These are phyloP conservation scores for Saccharomyces paradoxus DNA, from an alignment of 805 yeast species.

Conservation along the genomic window DNA sequence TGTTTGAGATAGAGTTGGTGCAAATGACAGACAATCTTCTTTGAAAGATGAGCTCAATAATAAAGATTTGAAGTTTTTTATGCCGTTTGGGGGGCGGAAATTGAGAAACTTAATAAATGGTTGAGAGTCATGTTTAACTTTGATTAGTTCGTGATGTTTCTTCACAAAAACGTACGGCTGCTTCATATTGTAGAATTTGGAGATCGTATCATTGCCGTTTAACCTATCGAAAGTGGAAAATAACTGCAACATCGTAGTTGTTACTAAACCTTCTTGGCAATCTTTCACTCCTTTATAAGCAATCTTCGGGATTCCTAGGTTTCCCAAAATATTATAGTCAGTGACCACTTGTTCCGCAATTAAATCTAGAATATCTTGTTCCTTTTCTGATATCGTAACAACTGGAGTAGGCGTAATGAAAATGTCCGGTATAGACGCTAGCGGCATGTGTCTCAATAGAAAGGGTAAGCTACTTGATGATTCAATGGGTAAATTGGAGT, in stretches of 20 bases:
- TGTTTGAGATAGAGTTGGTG: conserved; percentile 27
- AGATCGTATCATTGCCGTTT: conserved; percentile 22
- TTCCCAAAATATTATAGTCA: conserved; percentile 41
- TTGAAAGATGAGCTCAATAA: conserved; percentile 33
- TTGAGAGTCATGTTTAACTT: conserved; percentile 43
- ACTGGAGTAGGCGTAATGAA: conserved; percentile 30
- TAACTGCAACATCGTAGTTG: conserved; percentile 13
- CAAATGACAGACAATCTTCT: conserved; percentile 24
- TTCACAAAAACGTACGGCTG: conserved; percentile 27
- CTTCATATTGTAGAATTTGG: conserved; percentile 16
- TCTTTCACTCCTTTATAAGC: conserved; percentile 28
- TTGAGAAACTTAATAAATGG: conserved; percentile 51
- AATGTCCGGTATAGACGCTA: conserved; percentile 50
- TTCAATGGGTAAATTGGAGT: conserved; percentile 11
- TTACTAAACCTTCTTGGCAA: conserved; percentile 17
- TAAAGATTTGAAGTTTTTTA: conserved; percentile 46
- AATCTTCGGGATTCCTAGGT: conserved; percentile 48
- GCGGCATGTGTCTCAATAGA: conserved; percentile 54
- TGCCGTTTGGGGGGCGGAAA: conserved; percentile 44
- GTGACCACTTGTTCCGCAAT: conserved; percentile 27
- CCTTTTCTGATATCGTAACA: conserved; percentile 8
- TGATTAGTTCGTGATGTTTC: conserved; percentile 28
- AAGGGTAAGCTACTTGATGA: conserved; percentile 59
- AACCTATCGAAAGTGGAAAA: conserved; percentile 21
- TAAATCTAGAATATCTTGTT: conserved; percentile 21